Percentiles rank a stretch among this genome's conserved stretches.
These are phyloP conservation scores for Dendrobium officinale DNA, from an alignment of 106 monocot genomes.

Conservation along the genomic window DNA sequence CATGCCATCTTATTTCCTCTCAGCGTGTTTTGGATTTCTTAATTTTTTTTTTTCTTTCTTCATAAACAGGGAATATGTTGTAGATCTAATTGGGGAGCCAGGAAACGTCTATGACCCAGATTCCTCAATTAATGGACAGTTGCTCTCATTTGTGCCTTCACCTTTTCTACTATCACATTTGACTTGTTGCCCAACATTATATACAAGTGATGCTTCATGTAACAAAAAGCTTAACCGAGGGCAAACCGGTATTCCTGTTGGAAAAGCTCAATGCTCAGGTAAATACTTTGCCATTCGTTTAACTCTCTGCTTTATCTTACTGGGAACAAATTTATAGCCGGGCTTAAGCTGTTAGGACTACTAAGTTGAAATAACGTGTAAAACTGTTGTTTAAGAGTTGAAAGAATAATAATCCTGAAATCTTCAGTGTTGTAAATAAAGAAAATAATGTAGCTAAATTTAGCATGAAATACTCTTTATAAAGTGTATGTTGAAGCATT, in stretches of 20 bases:
- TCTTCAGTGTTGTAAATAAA: not conserved
- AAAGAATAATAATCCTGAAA: not conserved
- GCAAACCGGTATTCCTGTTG: conserved; percentile 3
- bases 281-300: not conserved
- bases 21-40: too few species aligned
- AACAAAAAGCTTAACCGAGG: conserved; percentile 14
- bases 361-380: not conserved
- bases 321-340: not conserved
- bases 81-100: conserved; percentile 57
- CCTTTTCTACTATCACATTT: conserved; percentile 52
- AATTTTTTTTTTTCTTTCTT: not conserved
- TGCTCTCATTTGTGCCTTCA: conserved; percentile 57
- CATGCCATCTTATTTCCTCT: not conserved
- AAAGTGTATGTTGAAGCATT: too few species aligned
- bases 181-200: conserved; percentile 17
- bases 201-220: conserved; percentile 16
- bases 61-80: conserved; percentile 52
- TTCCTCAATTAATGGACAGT: conserved; percentile 65
- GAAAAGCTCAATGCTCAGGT: conserved; percentile 32
- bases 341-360: not conserved
- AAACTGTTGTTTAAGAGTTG: not conserved
- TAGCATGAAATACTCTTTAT: too few species aligned
- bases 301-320: not conserved
- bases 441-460: not conserved
- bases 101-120: conserved; percentile 44